A percentile compares a stretch with the other conserved stretches of the same genome.
These are phyloP conservation scores for Colletotrichum gigasporum DNA, from an alignment of 2,329 filamentous ascomycete genomes.

Conservation along the genomic window DNA sequence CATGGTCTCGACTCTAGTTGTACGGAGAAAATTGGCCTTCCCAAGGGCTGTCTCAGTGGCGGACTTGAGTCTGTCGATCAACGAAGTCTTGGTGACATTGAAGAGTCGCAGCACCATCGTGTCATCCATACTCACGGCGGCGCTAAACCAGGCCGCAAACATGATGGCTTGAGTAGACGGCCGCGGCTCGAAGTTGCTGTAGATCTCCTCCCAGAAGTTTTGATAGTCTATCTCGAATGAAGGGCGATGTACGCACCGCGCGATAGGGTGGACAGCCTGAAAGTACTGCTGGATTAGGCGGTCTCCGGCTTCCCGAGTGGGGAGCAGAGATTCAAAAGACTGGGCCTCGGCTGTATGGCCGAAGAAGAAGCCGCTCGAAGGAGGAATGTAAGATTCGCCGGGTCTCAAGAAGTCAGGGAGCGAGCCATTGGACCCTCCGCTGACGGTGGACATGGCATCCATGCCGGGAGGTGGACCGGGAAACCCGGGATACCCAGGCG, in stretches of 20 bases:
- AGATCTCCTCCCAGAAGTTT: constrained; percentile 71
- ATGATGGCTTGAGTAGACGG: constrained; percentile 74
- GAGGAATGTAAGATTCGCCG: constrained; percentile 72
- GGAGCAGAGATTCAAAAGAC: constrained; percentile 69
- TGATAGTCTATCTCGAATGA: constrained; percentile 73
- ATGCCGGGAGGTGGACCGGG: constrained; percentile 32
- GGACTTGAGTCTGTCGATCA: constrained; percentile 71
- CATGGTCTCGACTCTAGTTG: constrained; percentile 75
- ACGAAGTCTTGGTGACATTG: constrained; percentile 60
- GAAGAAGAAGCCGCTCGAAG: constrained; percentile 74
- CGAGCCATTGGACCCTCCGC: constrained; percentile 38
- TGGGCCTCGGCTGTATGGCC: constrained; percentile 58
- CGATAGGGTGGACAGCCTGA: constrained; percentile 72
- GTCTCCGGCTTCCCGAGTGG: constrained; percentile 65
- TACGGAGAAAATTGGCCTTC: constrained; percentile 76
- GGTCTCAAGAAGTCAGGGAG: constrained; percentile 69
- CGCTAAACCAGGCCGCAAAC: constrained; percentile 76
- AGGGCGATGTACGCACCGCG: constrained; percentile 72
- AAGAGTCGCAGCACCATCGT: constrained; percentile 60
- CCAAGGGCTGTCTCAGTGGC: constrained; percentile 74
- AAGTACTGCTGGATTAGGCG: constrained; percentile 74
- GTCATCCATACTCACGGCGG: constrained; percentile 72
- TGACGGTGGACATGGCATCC: constrained; percentile 34
- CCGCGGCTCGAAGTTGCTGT: constrained; percentile 67
- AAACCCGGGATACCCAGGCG: constrained; percentile 29